A percentile compares a stretch with the other conserved stretches of the same genome.
phyloP scores from a whole-genome alignment of 106 monocot species.

The Cymbidium sinense region DNA sequence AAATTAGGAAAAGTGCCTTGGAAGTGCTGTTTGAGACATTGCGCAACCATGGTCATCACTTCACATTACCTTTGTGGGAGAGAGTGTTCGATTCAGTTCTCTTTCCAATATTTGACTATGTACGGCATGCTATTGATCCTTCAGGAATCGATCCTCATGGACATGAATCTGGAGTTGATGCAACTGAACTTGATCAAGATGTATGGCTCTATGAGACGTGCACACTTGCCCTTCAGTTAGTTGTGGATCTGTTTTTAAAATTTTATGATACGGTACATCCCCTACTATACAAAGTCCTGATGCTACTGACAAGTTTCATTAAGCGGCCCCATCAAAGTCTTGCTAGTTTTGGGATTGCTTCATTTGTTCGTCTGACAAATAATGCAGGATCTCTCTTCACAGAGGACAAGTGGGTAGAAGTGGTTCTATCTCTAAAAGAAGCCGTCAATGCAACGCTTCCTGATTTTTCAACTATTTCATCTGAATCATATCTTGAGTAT shows the following conservation, averaged over 20 bases:
- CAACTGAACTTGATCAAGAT: slow-evolving; percentile 69
- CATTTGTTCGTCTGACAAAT: slow-evolving; percentile 83
- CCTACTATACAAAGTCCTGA: slow-evolving; percentile 61
- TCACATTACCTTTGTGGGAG: slow-evolving; percentile 85
- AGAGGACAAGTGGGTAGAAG: slow-evolving; percentile 83
- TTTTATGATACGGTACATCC: slow-evolving; percentile 87
- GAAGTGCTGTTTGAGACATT: slow-evolving; percentile 89
- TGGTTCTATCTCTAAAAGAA: slow-evolving; percentile 68
- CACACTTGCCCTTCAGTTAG: slow-evolving; percentile 85
- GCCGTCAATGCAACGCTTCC: slow-evolving; percentile 61
- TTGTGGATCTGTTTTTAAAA: slow-evolving; percentile 90
- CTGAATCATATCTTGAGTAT: slow-evolving; percentile 29
- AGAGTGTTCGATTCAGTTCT: slow-evolving; percentile 89
- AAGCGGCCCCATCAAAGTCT: slow-evolving; percentile 92
- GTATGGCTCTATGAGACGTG: slow-evolving; percentile 93
- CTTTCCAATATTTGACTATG: slow-evolving; percentile 95
- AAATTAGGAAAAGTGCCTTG: slow-evolving; percentile 85
- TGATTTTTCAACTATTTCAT: slow-evolving; percentile 59
- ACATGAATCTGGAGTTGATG: slow-evolving; percentile 38
- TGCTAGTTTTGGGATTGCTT: slow-evolving; percentile 89
- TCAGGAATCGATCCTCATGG: slow-evolving; percentile 43
- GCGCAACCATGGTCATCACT: slow-evolving; percentile 82
- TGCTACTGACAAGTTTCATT: slow-evolving; percentile 81
- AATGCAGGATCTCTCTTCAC: slow-evolving; percentile 67
- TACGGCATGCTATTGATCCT: slow-evolving; percentile 87